These are phyloP conservation scores for Corchorus olitorius DNA, from an alignment of 345 rosid species.

Conservation along the genomic window DNA sequence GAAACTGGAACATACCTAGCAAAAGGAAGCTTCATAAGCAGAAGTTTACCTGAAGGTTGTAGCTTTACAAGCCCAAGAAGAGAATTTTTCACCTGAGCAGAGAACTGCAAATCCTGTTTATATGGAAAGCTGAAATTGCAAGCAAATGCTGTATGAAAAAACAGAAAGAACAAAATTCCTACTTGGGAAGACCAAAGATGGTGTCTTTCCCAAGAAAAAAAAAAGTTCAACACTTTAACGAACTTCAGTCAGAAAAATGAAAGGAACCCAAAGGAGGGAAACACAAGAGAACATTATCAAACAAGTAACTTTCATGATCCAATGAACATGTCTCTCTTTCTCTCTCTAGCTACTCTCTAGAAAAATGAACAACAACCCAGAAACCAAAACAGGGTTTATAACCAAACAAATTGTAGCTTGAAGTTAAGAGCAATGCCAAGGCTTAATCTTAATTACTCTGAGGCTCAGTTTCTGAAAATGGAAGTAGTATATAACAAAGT, in stretches of 20 bases:
- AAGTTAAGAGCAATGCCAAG: slow-evolving; percentile 1
- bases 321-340: slow-evolving; percentile 22
- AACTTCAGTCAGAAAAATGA: neutral
- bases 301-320: slow-evolving; percentile 30
- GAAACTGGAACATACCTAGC: slow-evolving; percentile 23
- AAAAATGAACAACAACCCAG: slow-evolving; percentile 12
- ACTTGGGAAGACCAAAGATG: neutral
- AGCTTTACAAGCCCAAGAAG: slow-evolving; percentile 1
- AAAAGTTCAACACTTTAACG: slow-evolving; percentile 8
- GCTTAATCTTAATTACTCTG: neutral
- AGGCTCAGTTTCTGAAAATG: neutral
- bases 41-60: slow-evolving; percentile 18
- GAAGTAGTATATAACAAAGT: slow-evolving; percentile 8
- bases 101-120: slow-evolving; percentile 14
- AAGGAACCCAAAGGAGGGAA: neutral
- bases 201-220: slow-evolving; percentile 3
- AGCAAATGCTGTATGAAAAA: slow-evolving; percentile 25
- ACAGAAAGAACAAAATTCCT: neutral
- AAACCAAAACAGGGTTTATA: neutral
- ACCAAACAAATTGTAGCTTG: neutral
- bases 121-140: slow-evolving; percentile 8
- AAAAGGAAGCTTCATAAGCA: slow-evolving; percentile 18
- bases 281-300: slow-evolving; percentile 19
- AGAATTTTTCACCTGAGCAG: neutral
- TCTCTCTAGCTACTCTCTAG: slow-evolving; percentile 9